Evolutionary conservation across 495 filamentous ascomycete species (phyloP), one percentile per base, ranked within the genome.

Genomic region (Neurospora sp.): DNA sequence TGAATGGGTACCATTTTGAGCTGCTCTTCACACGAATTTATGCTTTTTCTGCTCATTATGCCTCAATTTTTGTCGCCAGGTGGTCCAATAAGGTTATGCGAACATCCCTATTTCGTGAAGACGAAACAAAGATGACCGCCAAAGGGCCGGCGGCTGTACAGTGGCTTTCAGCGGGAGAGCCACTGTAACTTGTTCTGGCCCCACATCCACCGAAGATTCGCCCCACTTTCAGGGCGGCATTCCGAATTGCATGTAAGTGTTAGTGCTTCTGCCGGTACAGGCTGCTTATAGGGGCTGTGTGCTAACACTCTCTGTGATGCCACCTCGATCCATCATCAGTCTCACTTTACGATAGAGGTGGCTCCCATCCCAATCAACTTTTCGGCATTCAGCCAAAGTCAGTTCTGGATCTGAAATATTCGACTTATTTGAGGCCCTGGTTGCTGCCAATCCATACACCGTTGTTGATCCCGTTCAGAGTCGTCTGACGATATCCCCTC

Each of bases 251-350:
- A 21, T 54, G 10, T 54, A 54, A 54, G 21, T 24, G n/a, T 54
- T 54, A 24, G 45, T 24, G 21, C 0, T 24, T 0, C 4, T 2
- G 0, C 9, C 0, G 0, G 4, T 54, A 24, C 1, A 11, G 10
- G 0, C 0, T 24, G 4, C 0, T 13, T 21, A 54, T 24, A 54
- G 45, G n/a, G 0, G 8, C 4, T 13, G 1, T 3, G 5, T 5
- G 0, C 45, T 54, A 54, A 54, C 43, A 48, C 4, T 5, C 19
- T 7, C 5, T 43, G 40, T 43, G 7, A 15, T 17, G 4, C 13
- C 15, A 40, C 15, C 39, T 17, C 13, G 6, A 17, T 40, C 39
- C 37, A 38, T 38, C 37, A 38, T 38, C 37, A 10, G 38, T 39
- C 38, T 39, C 38, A 11, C 38, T 38, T 38, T 11, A 39, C 38